These are phyloP conservation scores for Aspergillus chevalieri DNA, from an alignment of 2,329 filamentous ascomycete genomes.

Conservation along the genomic window DNA sequence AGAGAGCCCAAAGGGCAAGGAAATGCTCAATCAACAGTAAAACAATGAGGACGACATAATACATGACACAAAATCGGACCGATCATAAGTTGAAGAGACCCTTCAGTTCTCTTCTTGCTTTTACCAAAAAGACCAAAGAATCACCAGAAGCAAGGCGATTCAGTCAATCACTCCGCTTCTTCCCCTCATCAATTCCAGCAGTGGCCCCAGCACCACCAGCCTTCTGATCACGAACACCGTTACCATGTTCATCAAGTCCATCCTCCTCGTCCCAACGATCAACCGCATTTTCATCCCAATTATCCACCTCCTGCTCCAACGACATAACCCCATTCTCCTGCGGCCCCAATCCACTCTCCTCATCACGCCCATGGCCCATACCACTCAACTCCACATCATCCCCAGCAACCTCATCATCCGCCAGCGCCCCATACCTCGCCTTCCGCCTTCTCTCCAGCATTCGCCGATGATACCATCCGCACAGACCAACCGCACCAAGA, in stretches of 20 bases:
- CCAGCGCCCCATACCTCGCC: conserved; percentile 66
- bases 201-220: conserved; percentile 9
- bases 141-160: conserved; percentile 1
- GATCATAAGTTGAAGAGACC: neutral
- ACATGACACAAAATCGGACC: no score
- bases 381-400: conserved; percentile 73
- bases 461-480: conserved; percentile 87
- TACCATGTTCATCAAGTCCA: conserved; percentile 20
- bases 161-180: conserved; percentile 29
- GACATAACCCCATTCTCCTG: conserved; percentile 63
- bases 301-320: conserved; percentile 78
- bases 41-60: neutral
- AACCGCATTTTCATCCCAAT: conserved; percentile 83
- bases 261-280: conserved; percentile 61
- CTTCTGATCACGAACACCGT: conserved; percentile 2
- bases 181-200: conserved; percentile 16
- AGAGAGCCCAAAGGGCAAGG: neutral
- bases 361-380: conserved; percentile 25
- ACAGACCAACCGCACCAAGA: conserved; percentile 63
- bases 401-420: conserved; percentile 49
- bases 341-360: conserved; percentile 25
- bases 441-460: conserved; percentile 84
- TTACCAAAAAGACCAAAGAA: neutral
- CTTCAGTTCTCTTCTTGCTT: neutral
- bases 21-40: neutral